Base-by-base conservation (phyloP, 257 asterid genomes). In the Osmanthus fragrans region DNA sequence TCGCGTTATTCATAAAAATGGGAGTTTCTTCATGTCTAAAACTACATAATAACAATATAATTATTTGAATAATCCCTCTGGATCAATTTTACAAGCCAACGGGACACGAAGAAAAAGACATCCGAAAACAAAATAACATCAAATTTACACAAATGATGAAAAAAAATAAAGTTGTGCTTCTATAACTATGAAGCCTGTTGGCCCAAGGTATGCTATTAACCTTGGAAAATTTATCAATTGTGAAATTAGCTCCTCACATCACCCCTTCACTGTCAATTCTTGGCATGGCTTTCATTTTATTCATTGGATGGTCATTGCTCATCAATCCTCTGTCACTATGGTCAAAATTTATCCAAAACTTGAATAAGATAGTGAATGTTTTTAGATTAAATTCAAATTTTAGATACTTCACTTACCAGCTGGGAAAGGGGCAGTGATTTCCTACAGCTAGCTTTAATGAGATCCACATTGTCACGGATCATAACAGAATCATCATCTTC, bases 371-470 rank as follows among this genome's bases (percentile, higher is more conserved):
- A 4, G 34, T 33, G 34, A 33, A 4, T 3, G 3, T 3, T 3
- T 3, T 3, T 4, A 2, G 34, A 33, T 33, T 33, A 33, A 33
- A 33, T 33, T 33, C 34, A 33, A 33, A 33, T 33, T 33, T 3
- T 33, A 33, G 34, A 33, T 33, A 19, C 15, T 27, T 72, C 33
- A 74, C 82, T 71, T 90, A 94, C 99, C 99, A 7, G 88, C 19
- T 47, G 99, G 99, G 80, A 96, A 96, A 54, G 98, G 98, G 60
- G 95, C 98, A 72, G 93, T 18, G 99, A 93, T 75, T 93, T 93
- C 9, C 90, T 86, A 68, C 99, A 96, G 86, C 96, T 89, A 37
- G 92, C 84, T 83, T 96, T 96, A 0, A 88, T 76, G 25, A 86
- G 82, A 64, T 72, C 83, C 75, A 86, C 92, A 87, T 85, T 72